These are phyloP conservation scores for Micractinium conductrix DNA, from an alignment of 139 green algal species.

Conservation along the genomic window DNA sequence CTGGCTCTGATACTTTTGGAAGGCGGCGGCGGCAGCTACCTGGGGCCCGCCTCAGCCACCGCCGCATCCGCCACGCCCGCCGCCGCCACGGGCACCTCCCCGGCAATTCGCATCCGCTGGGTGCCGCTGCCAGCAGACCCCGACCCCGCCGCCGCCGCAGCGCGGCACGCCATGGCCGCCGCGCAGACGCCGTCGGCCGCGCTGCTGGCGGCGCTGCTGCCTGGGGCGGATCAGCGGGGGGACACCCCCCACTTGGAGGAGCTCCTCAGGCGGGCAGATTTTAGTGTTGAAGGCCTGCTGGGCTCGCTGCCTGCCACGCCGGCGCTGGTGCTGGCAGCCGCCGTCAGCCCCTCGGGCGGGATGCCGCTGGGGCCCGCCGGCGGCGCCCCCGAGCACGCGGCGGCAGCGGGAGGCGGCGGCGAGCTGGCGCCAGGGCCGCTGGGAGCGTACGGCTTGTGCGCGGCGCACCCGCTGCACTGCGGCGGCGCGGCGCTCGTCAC, in stretches of 20 bases:
- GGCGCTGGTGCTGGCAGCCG: background rate
- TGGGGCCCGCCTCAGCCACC: background rate
- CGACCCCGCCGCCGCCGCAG: background rate
- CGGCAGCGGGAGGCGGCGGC: background rate
- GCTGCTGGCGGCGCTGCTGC: background rate
- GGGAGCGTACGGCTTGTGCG: no score
- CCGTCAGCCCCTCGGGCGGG: background rate
- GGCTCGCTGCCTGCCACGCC: constrained; percentile 2
- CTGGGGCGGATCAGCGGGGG: background rate
- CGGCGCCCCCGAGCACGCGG: background rate
- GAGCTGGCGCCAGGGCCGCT: no score
- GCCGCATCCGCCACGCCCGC: background rate
- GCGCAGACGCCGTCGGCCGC: background rate
- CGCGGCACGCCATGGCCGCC: background rate
- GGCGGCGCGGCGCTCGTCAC: background rate
- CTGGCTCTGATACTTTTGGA: constrained; percentile 12
- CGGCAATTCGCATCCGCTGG: background rate
- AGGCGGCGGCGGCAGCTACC: background rate
- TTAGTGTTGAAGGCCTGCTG: constrained; percentile 11
- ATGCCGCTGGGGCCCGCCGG: no score
- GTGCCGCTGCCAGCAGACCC: background rate
- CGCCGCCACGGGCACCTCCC: background rate
- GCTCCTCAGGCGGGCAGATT: background rate
- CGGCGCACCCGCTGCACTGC: no score
- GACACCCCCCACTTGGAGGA: background rate